Percentiles rank a stretch among this genome's conserved stretches.
These are phyloP conservation scores for Calonectria montana DNA, from an alignment of 2,329 filamentous ascomycete species.

Conservation along the genomic window DNA sequence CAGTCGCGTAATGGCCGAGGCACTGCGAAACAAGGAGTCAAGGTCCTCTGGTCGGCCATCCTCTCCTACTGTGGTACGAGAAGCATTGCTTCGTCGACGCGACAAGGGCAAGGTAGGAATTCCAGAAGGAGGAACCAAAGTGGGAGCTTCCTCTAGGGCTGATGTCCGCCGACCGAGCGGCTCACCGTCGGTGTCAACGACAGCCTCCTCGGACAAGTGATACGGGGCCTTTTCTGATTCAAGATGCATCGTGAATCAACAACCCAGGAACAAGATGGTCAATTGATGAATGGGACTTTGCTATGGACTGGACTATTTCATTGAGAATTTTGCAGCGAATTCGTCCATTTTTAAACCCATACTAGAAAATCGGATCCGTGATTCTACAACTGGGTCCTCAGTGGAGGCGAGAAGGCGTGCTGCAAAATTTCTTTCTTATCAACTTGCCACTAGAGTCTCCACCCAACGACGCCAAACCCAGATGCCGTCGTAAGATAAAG, in stretches of 20 bases:
- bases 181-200: background rate
- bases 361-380: background rate
- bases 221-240: background rate
- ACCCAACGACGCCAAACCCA: background rate
- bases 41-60: conserved; percentile 15
- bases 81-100: conserved; percentile 16
- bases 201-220: background rate
- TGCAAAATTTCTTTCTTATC: conserved; percentile 8
- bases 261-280: background rate
- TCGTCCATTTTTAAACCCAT: background rate
- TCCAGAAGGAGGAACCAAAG: conserved; percentile 11
- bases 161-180: conserved; percentile 11
- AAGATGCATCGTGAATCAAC: background rate
- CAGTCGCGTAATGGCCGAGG: conserved; percentile 10
- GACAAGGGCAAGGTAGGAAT: conserved; percentile 6
- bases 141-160: conserved; percentile 15
- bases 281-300: background rate
- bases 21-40: conserved; percentile 9
- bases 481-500: conserved; percentile 9
- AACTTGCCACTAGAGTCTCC: conserved; percentile 3
- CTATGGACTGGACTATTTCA: background rate
- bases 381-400: background rate
- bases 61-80: background rate
- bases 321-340: background rate
- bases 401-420: conserved; percentile 3